Evolutionary conservation across 257 asterid species (phyloP).

Genomic region (Linaria vulgaris): DNA sequence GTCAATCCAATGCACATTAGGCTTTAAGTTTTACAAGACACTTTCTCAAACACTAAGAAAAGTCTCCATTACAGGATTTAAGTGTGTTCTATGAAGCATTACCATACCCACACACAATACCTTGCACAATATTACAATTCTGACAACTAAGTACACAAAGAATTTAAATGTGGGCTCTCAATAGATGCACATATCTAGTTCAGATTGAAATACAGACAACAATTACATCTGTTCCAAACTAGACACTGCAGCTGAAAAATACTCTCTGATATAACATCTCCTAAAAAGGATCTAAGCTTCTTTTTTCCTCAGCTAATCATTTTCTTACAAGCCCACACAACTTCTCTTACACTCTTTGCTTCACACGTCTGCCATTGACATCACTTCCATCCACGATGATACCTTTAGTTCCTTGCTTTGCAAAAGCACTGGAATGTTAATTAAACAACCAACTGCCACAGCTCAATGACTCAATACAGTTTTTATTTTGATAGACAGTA

Average conservation of each 20-base stretch:
- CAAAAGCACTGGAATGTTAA: slow-evolving; percentile 48
- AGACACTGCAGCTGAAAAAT: slow-evolving; percentile 32
- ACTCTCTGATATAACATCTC: slow-evolving; percentile 23
- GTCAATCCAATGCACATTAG: no score
- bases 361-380: slow-evolving; percentile 79
- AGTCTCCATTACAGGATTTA: no score
- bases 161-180: no score
- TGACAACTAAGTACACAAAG: no score
- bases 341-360: slow-evolving; percentile 57
- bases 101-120: no score
- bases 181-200: background rate
- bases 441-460: slow-evolving; percentile 82
- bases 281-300: slow-evolving; percentile 29
- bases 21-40: no score
- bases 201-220: slow-evolving; percentile 19
- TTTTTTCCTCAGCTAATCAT: background rate
- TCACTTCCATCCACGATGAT: slow-evolving; percentile 64
- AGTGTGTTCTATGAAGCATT: no score
- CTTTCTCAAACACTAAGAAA: no score
- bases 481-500: no score
- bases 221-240: slow-evolving; percentile 36
- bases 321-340: slow-evolving; percentile 4
- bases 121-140: no score
- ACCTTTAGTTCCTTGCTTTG: slow-evolving; percentile 60
- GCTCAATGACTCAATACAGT: slow-evolving; percentile 45